Percentiles rank a stretch among this genome's conserved stretches.
phyloP scores from a whole-genome alignment of 495 filamentous ascomycete species.

The Aspergillus taichungensis region DNA sequence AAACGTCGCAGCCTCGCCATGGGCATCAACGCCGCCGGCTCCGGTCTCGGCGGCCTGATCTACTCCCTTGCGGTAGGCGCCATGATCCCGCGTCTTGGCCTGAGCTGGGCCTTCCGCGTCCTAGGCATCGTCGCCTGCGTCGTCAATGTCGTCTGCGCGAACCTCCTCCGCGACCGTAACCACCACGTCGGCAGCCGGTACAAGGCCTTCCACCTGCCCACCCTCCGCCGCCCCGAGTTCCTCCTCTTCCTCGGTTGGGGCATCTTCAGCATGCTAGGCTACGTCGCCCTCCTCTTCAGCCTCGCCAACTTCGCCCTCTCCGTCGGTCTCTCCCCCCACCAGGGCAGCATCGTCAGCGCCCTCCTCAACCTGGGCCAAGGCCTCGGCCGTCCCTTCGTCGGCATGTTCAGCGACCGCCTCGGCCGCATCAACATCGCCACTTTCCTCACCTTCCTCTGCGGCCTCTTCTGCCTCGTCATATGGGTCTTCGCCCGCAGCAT shows the following conservation, averaged over 20 bases:
- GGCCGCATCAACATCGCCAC: constrained; percentile 69
- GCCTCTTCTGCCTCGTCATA: constrained; percentile 57
- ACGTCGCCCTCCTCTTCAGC: constrained; percentile 68
- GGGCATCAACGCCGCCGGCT: constrained; percentile 61
- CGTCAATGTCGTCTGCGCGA: constrained; percentile 51
- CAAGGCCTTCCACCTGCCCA: constrained; percentile 51
- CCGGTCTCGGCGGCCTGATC: constrained; percentile 65
- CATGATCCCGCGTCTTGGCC: constrained; percentile 51
- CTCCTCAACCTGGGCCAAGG: constrained; percentile 64
- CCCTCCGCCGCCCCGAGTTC: constrained; percentile 55
- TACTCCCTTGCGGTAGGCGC: constrained; percentile 42
- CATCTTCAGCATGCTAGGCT: constrained; percentile 63
- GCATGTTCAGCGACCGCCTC: constrained; percentile 60
- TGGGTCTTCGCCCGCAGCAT: constrained; percentile 65
- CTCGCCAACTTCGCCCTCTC: constrained; percentile 61
- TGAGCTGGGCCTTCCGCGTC: constrained; percentile 68
- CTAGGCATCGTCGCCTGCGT: constrained; percentile 58
- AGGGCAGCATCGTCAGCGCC: constrained; percentile 63
- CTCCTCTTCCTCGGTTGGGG: constrained; percentile 59
- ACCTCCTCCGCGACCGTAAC: constrained; percentile 63
- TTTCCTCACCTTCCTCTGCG: constrained; percentile 54
- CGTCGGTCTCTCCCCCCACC: constrained; percentile 55
- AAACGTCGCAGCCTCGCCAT: constrained; percentile 62
- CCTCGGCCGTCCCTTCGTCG: constrained; percentile 62
- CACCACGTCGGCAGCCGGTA: constrained; percentile 54